A percentile compares a stretch with the other conserved stretches of the same genome.
Conservation (phyloP, 257 asterid species). For the Primulina eburnea region DNA sequence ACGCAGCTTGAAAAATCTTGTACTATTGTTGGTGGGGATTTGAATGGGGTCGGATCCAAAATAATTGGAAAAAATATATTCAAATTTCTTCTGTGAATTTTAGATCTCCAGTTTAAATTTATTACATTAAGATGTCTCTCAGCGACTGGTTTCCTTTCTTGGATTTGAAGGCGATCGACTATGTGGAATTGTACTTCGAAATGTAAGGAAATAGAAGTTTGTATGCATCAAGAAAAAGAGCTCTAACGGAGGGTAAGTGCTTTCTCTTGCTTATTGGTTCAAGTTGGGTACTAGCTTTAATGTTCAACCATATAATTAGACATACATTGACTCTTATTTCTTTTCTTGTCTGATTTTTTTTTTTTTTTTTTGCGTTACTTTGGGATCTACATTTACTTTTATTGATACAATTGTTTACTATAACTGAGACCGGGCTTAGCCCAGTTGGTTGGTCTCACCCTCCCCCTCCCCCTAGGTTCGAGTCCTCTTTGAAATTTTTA, state of each 20-base stretch:
- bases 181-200: neutral
- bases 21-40: neutral
- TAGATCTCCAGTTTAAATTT: no score
- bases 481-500: no score
- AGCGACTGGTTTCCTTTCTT: constrained; percentile 14
- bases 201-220: neutral
- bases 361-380: neutral
- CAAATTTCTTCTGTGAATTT: neutral
- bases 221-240: neutral
- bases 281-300: neutral
- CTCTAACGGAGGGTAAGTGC: neutral
- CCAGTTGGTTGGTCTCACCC: no score
- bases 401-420: neutral
- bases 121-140: no score
- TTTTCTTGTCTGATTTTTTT: no score
- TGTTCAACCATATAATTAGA: no score
- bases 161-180: no score
- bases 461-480: no score
- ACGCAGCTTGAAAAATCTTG: neutral
- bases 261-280: neutral
- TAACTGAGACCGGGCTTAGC: no score
- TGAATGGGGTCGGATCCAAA: neutral
- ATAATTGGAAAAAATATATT: no score
- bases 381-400: neutral
- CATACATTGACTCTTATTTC: no score